Percentiles rank a stretch among this genome's conserved stretches.
These are phyloP conservation scores for Mortierella sp. DNA, from an alignment of 371 early-diverging fungal genomes.

Conservation along the genomic window DNA sequence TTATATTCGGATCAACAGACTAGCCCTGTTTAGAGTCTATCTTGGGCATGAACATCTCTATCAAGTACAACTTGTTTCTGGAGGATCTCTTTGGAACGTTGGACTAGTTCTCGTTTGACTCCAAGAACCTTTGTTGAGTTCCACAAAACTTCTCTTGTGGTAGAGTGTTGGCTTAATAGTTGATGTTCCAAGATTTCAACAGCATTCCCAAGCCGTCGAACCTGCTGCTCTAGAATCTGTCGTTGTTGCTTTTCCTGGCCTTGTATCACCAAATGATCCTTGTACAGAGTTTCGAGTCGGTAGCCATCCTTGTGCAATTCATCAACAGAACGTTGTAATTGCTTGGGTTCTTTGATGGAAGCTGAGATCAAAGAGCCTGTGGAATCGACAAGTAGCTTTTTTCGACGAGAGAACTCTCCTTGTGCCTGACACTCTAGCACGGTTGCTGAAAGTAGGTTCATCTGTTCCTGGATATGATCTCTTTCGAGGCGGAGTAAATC, in stretches of 20 bases:
- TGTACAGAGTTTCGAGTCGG: background rate
- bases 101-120: slow-evolving; percentile 14
- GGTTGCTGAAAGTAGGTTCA: slow-evolving; percentile 28
- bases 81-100: slow-evolving; percentile 10
- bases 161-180: slow-evolving; percentile 27
- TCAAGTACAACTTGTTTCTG: slow-evolving; percentile 15
- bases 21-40: no score
- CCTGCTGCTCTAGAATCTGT: slow-evolving; percentile 10
- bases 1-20: no score
- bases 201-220: slow-evolving; percentile 8
- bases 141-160: slow-evolving; percentile 14
- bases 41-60: no score
- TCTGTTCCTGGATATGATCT: slow-evolving; percentile 11
- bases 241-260: background rate
- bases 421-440: slow-evolving; percentile 17
- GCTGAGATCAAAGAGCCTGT: no score
- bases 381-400: no score
- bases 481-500: slow-evolving; percentile 19
- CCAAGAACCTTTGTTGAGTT: background rate
- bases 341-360: no score
- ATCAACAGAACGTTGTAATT: no score
- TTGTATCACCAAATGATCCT: background rate
- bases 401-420: no score
- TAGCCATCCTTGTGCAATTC: no score
- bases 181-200: slow-evolving; percentile 9